A percentile compares a stretch with the other conserved stretches of the same genome.
Evolutionary conservation across 192 early-diverging fungal genomes (phyloP).

Genomic region (Entomortierella lignicola): DNA sequence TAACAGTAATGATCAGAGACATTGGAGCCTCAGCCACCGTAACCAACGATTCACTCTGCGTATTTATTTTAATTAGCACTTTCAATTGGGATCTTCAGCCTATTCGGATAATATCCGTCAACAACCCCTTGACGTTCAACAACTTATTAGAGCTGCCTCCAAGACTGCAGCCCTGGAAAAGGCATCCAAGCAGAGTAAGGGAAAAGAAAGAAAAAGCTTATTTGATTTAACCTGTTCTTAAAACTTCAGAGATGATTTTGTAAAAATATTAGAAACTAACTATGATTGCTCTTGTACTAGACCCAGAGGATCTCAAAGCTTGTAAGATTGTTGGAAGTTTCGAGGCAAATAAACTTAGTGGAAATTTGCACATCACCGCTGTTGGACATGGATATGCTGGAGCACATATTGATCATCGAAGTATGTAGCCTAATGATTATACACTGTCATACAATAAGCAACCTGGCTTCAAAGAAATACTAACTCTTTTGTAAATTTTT

Average conservation of each 20-base stretch:
- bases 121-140: slow-evolving; percentile 27
- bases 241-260: too few species aligned
- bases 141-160: slow-evolving; percentile 38
- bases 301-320: slow-evolving; percentile 59
- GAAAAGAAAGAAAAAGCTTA: not conserved
- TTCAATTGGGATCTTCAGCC: slow-evolving; percentile 2
- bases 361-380: slow-evolving; percentile 93
- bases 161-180: slow-evolving; percentile 34
- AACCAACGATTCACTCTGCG: too few species aligned
- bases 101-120: slow-evolving; percentile 19
- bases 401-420: slow-evolving; percentile 71
- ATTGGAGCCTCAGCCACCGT: too few species aligned
- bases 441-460: not conserved
- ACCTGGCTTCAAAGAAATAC: not conserved
- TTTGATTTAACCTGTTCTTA: not conserved
- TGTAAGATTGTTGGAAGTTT: slow-evolving; percentile 84
- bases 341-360: slow-evolving; percentile 82
- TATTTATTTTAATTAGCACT: slow-evolving; percentile 36
- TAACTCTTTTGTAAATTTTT: not conserved
- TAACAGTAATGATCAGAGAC: too few species aligned
- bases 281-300: not conserved
- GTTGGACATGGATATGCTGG: slow-evolving; percentile 89
- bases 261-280: not conserved
- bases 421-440: slow-evolving; percentile 60
- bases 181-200: slow-evolving; percentile 27